These are phyloP conservation scores for Tympanopsis confertula DNA, from an alignment of 2,329 filamentous ascomycete genomes.

Conservation along the genomic window DNA sequence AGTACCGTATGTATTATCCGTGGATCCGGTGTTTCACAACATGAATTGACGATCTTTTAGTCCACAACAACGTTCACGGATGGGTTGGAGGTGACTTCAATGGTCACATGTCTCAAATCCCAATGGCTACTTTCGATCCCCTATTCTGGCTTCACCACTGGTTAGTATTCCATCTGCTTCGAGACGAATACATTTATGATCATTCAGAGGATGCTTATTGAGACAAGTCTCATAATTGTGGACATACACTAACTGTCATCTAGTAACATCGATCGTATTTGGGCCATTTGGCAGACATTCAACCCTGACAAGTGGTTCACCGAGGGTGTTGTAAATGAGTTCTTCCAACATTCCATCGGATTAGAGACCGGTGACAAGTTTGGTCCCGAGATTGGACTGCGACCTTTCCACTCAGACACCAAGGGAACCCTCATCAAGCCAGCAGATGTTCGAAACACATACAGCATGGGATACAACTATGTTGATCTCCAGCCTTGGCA, in stretches of 20 bases:
- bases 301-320: constrained; percentile 6
- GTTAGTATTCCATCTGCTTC: background rate
- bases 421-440: too few species aligned
- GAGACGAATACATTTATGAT: too few species aligned
- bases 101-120: constrained; percentile 12
- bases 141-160: constrained; percentile 12
- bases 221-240: background rate
- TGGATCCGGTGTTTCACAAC: constrained; percentile 3
- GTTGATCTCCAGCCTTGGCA: too few species aligned
- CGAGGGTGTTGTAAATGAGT: too few species aligned
- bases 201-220: too few species aligned
- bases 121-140: constrained; percentile 13
- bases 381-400: too few species aligned
- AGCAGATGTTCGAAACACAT: too few species aligned
- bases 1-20: constrained; percentile 9
- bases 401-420: too few species aligned
- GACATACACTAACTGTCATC: constrained; percentile 5
- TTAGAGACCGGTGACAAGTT: too few species aligned
- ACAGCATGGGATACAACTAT: too few species aligned
- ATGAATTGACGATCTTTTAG: constrained; percentile 7
- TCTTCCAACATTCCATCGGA: too few species aligned
- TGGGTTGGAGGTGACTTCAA: constrained; percentile 6
- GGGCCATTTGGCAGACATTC: constrained; percentile 13
- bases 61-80: constrained; percentile 12
- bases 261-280: constrained; percentile 11